A percentile compares a stretch with the other conserved stretches of the same genome.
Conservation (phyloP, 352 stramenopile species). For the Saprolegnia parasitica region DNA sequence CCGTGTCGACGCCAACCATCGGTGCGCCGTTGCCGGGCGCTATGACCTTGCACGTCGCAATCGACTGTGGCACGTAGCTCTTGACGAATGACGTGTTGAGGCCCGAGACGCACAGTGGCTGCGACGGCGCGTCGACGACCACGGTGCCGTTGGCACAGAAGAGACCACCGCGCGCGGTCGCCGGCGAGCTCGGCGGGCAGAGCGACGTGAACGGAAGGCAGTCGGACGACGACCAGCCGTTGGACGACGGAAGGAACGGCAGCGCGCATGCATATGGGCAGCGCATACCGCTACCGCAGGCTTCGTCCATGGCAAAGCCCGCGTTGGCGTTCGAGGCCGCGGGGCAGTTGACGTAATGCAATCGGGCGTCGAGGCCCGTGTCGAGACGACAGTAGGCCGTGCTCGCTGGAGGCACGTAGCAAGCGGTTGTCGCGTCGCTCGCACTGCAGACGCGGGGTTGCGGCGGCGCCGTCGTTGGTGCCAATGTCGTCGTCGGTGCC, state of each 20-base stretch:
- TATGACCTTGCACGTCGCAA: constrained; percentile 9
- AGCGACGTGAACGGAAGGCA: constrained; percentile 20
- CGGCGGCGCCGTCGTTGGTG: constrained; percentile 1
- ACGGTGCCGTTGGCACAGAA: constrained; percentile 6
- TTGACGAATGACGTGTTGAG: constrained; percentile 22
- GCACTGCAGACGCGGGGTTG: constrained; percentile 19
- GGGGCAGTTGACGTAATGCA: constrained; percentile 5
- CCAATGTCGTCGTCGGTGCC: background rate
- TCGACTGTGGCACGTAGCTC: constrained; percentile 2
- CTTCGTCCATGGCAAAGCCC: constrained; percentile 17
- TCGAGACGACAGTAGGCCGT: constrained; percentile 3
- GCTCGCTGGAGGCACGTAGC: constrained; percentile 8
- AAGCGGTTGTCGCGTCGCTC: constrained; percentile 11
- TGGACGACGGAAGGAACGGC: constrained; percentile 10
- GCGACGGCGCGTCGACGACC: background rate
- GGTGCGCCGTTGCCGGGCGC: constrained; percentile 6
- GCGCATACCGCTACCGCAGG: background rate
- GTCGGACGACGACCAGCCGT: constrained; percentile 10
- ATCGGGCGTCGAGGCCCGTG: constrained; percentile 1
- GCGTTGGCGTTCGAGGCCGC: constrained; percentile 12
- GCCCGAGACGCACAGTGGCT: constrained; percentile 16
- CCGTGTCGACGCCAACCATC: constrained; percentile 13
- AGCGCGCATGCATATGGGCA: constrained; percentile 13
- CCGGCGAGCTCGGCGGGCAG: constrained; percentile 11
- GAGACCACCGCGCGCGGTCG: constrained; percentile 6